These are phyloP conservation scores for Rhizopogon vulgaris DNA, from an alignment of 768 basidiomycete species.

Conservation along the genomic window DNA sequence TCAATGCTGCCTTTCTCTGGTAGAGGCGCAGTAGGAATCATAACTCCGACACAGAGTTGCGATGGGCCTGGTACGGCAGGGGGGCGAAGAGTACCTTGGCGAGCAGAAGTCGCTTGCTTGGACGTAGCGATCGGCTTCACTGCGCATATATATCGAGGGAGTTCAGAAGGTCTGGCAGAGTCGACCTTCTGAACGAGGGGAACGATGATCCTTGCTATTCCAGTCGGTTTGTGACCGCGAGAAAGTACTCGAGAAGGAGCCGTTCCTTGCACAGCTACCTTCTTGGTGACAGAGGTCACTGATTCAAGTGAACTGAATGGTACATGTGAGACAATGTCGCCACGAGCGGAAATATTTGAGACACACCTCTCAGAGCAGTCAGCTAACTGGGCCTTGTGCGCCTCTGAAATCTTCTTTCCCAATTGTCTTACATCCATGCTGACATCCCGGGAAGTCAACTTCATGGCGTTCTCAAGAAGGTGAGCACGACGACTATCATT, in stretches of 20 bases:
- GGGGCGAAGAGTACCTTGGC: background rate
- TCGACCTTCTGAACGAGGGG: background rate
- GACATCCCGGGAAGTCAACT: conserved; percentile 60
- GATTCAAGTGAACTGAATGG: conserved; percentile 59
- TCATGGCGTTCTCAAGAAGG: conserved; percentile 68
- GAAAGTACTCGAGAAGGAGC: background rate
- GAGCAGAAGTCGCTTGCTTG: background rate
- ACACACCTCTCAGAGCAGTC: conserved; percentile 58
- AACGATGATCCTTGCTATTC: background rate
- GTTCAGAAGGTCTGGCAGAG: background rate
- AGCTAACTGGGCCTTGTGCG: conserved; percentile 68
- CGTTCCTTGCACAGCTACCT: conserved; percentile 46
- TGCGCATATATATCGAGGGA: background rate
- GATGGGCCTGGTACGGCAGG: background rate
- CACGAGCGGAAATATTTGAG: background rate
- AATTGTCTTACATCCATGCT: conserved; percentile 69
- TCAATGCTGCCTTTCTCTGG: background rate
- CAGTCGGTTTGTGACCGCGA: background rate
- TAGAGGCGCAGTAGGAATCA: conserved; percentile 15
- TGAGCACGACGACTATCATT: conserved; percentile 49
- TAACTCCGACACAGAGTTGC: conserved; percentile 9
- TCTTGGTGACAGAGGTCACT: conserved; percentile 68
- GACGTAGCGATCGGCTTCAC: background rate
- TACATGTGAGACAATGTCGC: conserved; percentile 4
- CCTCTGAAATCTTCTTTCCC: conserved; percentile 66